Base-by-base conservation (phyloP, 2,329 filamentous ascomycete species). In the Epichloe hybrida region DNA sequence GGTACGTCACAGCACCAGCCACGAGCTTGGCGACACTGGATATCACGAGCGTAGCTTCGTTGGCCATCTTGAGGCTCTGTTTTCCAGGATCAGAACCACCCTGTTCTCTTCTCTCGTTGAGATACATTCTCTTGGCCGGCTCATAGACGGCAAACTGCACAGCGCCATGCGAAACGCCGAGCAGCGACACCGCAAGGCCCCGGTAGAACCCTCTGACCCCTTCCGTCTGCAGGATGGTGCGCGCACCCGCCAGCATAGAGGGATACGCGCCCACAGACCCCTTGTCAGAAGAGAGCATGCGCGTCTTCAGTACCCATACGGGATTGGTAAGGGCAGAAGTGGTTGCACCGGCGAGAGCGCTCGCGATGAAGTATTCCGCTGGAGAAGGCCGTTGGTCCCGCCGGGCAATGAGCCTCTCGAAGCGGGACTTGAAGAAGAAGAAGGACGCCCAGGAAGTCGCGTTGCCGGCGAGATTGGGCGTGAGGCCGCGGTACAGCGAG, bases 61-160 rank as follows among this genome's bases (percentile, higher is more conserved):
- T 89, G 48, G 74, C 76, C 53, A 93, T 71, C 44, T 50, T 50
- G 39, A n/a, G 9, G 20, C 12, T 27, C 20, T 27, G 34, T 5
- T 21, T 13, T n/a, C 42, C 51, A 9, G 21, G 21, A 4, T 31
- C 42, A 8, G 21, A 3, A 9, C 21, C 42, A n/a, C 4, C 20
- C 31, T 23, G 15, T 11, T 13, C 34, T 4, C 40, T 21, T 21
- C 31, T 37, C 15, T 39, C 7, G 6, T 7, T 41, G 53, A 84
- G 72, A 57, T 84, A 81, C 52, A 73, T 57, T 49, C 72, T 67
- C 67, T 80, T 80, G 20, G 77, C 61, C 0, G 80, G 77, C 64
- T 98, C 93, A 67, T 98, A 98, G 20, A 93, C 88, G 68, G 89
- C 88, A 66, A 98, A 98, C 66, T 97, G 93, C 27, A 98, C 83